Evolutionary conservation across 1,139 yeast genomes (phyloP), one percentile per base, ranked within the genome.

Genomic region (Diutina rugosa): DNA sequence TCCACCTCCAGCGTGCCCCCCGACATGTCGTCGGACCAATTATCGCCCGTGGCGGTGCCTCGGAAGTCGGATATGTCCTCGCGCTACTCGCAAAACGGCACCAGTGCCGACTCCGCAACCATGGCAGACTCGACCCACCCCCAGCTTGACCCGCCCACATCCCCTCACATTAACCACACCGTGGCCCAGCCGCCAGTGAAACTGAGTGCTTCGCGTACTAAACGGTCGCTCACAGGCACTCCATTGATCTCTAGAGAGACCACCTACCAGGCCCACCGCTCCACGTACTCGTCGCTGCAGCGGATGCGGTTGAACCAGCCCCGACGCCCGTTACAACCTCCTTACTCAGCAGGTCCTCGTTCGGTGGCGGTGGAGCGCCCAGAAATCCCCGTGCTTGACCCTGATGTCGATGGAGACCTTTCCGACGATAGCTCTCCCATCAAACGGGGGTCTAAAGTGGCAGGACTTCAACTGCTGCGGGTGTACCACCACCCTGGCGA

Each of bases 341-440:
- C 51, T 7, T 47, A 21, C 30, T 26, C 51, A 10, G 30, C 51
- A 2, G 51, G 51, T 6, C 35, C 28, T 8, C 49, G 10, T 10
- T 9, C 29, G 14, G 7, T 26, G 8, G n/a, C 30, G n/a, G n/a
- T 28, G 26, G 30, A 38, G 35, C 35, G 51, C 29, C 51, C 51
- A 14, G 29, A 30, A 14, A 29, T 47, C 9, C 51, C 51, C 9
- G 16, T 12, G 18, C 29, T 47, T 47, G 51, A 47, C 9, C 51
- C 51, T 38, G 51, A 47, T 28, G 38, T 28, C 5, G 51, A 47
- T 6, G 35, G 4, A 4, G 38, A 29, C 2, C n/a, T 35, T 6
- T 21, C 38, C 6, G 51, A 47, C 29, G 51, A 47, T 47, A 47
- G 51, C n/a, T 47, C 51, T n/a, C 51, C 51, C 18, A 47, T 47